Base-by-base conservation (phyloP, 257 asterid genomes). In the Fraxinus cuspidata region DNA sequence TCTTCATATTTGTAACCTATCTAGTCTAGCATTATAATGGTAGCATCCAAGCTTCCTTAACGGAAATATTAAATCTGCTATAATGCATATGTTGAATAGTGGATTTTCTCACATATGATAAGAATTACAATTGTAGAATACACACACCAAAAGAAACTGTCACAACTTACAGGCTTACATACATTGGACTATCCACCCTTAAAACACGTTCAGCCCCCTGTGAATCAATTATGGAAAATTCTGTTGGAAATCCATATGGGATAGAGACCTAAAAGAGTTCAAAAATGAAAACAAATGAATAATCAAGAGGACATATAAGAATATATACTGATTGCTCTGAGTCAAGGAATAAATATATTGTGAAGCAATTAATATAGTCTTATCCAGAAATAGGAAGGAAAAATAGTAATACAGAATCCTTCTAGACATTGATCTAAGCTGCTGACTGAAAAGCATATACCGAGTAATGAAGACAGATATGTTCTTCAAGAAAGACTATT, bases 161-260 rank as follows among this genome's bases (percentile, higher is more conserved):
- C 37, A 70, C 70, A 70, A 80, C 90, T 82, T 87, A 93, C 96
- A 88, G 77, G 84, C 84, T 88, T 74, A 87, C 77, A 85, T 94
- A 93, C 31, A 85, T 83, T 84, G 85, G 70, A 88, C 69, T 85
- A 79, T 93, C 97, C 81, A 85, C 92, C 91, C 86, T 88, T 90
- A 94, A 84, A 74, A 82, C 79, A 77, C 72, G 96, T 84, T 88
- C 96, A 77, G 40, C 65, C 47, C 93, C 93, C 77, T 60, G 80
- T 65, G 89, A 83, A 86, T 89, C 97, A 82, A 79, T 70, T 68
- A 94, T 78, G 49, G 90, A 87, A 82, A 94, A 89, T 77, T 92
- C 98, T 35, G 84, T 75, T 38, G 85, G 90, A 88, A 86, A 89
- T 77, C 97, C 97, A 82, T 75, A 89, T 58, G 96, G 97, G 80